Percentiles rank a stretch among this genome's conserved stretches.
These are phyloP conservation scores for Acer yangbiense DNA, from an alignment of 345 rosid genomes.

Conservation along the genomic window DNA sequence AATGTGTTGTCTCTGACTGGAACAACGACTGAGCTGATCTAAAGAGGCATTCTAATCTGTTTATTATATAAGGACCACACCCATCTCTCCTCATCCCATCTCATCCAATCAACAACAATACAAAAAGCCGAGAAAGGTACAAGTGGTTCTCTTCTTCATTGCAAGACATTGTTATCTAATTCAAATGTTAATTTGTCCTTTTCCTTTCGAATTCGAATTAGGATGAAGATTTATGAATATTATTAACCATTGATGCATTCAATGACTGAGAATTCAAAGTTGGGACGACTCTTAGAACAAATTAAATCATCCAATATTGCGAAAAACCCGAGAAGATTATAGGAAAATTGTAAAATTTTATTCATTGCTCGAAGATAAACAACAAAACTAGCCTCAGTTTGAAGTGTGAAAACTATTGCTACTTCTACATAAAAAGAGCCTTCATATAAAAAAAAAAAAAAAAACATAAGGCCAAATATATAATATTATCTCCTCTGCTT, in stretches of 20 bases:
- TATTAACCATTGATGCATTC: not conserved
- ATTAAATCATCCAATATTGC: too few relatives aligned
- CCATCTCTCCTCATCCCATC: not conserved
- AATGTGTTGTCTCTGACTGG: not conserved
- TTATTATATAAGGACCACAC: constrained; percentile 17
- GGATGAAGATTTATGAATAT: not conserved
- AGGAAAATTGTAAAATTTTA: not conserved
- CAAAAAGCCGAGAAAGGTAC: not conserved
- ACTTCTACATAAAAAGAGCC: constrained; percentile 7
- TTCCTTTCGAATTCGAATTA: not conserved
- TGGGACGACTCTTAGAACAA: too few relatives aligned
- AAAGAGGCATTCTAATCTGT: not conserved
- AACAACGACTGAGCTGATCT: not conserved
- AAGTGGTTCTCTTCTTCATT: not conserved
- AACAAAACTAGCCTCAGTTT: not conserved
- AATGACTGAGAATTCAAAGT: not conserved
- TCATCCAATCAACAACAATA: not conserved
- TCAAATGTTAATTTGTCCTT: not conserved
- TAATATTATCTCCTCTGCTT: not conserved
- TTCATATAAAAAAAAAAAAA: constrained; percentile 13
- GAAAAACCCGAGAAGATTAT: not conserved
- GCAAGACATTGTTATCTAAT: not conserved
- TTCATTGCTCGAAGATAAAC: not conserved
- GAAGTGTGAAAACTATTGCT: not conserved
- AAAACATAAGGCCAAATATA: not conserved